These are phyloP conservation scores for Candida incommunis DNA, from an alignment of 805 yeast genomes.

Conservation along the genomic window DNA sequence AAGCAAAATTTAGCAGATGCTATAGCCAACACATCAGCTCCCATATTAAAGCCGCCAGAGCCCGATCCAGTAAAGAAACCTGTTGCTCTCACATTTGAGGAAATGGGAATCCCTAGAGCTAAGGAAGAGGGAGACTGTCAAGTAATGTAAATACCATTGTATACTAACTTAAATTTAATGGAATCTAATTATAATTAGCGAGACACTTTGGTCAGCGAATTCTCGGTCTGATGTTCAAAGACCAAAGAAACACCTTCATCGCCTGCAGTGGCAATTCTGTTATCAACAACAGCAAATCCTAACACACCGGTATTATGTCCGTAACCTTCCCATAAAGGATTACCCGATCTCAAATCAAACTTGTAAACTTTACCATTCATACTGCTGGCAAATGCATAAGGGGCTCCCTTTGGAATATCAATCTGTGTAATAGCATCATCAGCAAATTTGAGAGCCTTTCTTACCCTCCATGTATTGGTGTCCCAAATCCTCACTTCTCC, in stretches of 20 bases:
- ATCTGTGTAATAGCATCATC: constrained; percentile 81
- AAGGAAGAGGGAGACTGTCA: constrained; percentile 17
- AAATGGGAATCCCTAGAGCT: constrained; percentile 19
- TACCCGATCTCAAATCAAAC: constrained; percentile 84
- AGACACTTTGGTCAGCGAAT: neutral
- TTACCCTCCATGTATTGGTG: constrained; percentile 71
- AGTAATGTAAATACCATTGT: constrained; percentile 13
- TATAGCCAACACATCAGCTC: no score
- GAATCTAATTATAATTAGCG: no score
- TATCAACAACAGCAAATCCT: constrained; percentile 59
- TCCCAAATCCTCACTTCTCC: constrained; percentile 81
- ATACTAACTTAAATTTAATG: neutral
- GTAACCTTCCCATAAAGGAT: constrained; percentile 57
- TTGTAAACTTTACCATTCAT: constrained; percentile 78
- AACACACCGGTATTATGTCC: constrained; percentile 94
- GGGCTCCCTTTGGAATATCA: constrained; percentile 36
- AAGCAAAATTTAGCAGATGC: no score
- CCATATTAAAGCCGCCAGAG: no score
- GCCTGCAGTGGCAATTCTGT: constrained; percentile 77
- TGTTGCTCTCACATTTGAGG: constrained; percentile 23
- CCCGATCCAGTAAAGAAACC: no score
- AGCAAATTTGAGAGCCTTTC: constrained; percentile 51
- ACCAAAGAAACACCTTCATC: constrained; percentile 91
- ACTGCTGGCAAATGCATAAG: constrained; percentile 47
- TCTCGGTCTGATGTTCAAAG: constrained; percentile 24